These are phyloP conservation scores for Leccinum broughii DNA, from an alignment of 768 basidiomycete species.

Conservation along the genomic window DNA sequence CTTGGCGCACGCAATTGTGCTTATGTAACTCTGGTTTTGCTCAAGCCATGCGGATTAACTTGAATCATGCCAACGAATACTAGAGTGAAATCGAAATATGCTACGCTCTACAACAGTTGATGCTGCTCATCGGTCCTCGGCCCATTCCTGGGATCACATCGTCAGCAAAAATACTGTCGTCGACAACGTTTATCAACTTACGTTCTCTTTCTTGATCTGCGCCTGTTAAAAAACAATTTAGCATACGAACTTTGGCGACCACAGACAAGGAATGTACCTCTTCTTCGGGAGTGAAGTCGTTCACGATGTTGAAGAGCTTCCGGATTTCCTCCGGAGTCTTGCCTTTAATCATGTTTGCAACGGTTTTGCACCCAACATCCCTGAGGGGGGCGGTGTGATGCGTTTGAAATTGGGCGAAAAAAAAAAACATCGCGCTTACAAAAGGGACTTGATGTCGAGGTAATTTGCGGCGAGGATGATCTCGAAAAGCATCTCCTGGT, in stretches of 20 bases:
- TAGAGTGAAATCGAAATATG: constrained; percentile 24
- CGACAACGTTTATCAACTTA: constrained; percentile 40
- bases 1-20: constrained; percentile 9
- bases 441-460: constrained; percentile 97
- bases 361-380: constrained; percentile 97
- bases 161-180: constrained; percentile 18
- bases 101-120: constrained; percentile 25
- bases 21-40: constrained; percentile 21
- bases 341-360: constrained; percentile 99
- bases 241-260: constrained; percentile 1
- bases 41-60: constrained; percentile 21
- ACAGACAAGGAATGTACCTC: constrained; percentile 58
- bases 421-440: constrained; percentile 53
- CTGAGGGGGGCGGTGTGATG: constrained; percentile 41
- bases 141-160: constrained; percentile 71
- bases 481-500: constrained; percentile 99
- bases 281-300: constrained; percentile 98
- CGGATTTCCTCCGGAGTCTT: constrained; percentile 99
- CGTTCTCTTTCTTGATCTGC: constrained; percentile 99
- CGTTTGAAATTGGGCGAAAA: constrained; percentile 2
- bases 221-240: constrained; percentile 48
- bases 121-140: constrained; percentile 74
- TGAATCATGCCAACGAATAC: constrained; percentile 18
- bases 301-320: constrained; percentile 96
- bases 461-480: constrained; percentile 99